These are phyloP conservation scores for Zygosaccharomyces pseudorouxii DNA, from an alignment of 805 yeast species.

Conservation along the genomic window DNA sequence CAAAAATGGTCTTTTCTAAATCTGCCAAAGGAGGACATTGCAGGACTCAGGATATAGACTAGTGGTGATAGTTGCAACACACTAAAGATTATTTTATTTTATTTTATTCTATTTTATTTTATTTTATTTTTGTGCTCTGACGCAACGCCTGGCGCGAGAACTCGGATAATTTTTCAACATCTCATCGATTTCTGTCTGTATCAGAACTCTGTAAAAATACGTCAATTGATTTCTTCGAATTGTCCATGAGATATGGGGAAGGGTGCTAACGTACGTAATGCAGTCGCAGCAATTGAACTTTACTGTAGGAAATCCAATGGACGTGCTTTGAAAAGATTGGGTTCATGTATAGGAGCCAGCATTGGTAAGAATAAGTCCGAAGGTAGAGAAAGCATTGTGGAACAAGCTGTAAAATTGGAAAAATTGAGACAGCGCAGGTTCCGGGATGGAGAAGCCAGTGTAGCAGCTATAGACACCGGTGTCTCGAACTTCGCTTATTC, in stretches of 20 bases:
- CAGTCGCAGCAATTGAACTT: slow-evolving; percentile 11
- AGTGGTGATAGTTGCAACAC: background rate
- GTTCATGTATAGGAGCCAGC: slow-evolving; percentile 22
- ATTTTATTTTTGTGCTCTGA: slow-evolving; percentile 3
- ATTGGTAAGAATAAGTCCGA: slow-evolving; percentile 21
- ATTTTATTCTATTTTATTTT: background rate
- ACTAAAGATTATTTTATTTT: background rate
- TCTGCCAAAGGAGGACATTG: background rate
- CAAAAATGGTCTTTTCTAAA: background rate
- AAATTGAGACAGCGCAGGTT: slow-evolving; percentile 6
- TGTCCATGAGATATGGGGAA: background rate
- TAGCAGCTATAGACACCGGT: slow-evolving; percentile 39
- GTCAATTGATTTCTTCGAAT: background rate
- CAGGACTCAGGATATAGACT: background rate
- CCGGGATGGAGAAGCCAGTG: slow-evolving; percentile 16
- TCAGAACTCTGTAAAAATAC: too few relatives aligned
- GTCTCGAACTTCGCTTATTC: slow-evolving; percentile 36
- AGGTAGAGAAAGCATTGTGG: slow-evolving; percentile 13
- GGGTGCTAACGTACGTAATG: background rate
- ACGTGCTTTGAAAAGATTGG: slow-evolving; percentile 18
- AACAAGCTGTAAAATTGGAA: slow-evolving; percentile 15
- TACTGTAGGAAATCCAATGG: slow-evolving; percentile 18
- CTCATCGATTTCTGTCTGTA: background rate
- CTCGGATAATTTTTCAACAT: background rate
- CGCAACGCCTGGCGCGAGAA: slow-evolving; percentile 5